A percentile compares a stretch with the other conserved stretches of the same genome.
phyloP scores from a whole-genome alignment of 2,329 filamentous ascomycete genomes.

The Pyrenophora tritici-repentis region DNA sequence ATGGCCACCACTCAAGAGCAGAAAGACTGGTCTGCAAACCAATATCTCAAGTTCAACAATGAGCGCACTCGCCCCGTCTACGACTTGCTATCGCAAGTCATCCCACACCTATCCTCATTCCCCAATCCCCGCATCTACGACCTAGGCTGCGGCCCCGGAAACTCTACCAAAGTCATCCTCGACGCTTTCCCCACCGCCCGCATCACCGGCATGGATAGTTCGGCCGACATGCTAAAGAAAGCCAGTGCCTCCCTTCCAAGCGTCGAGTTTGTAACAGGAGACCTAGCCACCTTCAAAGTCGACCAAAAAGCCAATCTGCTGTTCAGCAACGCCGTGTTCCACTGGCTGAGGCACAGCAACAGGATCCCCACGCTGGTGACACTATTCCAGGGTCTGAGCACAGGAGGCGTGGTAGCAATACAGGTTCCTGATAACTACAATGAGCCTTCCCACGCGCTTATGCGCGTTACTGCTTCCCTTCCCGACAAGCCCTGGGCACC shows the following conservation, averaged over 20 bases:
- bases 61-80: slow-evolving; percentile 60
- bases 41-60: slow-evolving; percentile 61
- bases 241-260: slow-evolving; percentile 47
- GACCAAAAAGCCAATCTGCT: slow-evolving; percentile 44
- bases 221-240: slow-evolving; percentile 60
- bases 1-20: slow-evolving; percentile 5
- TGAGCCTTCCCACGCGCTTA: slow-evolving; percentile 57
- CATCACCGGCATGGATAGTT: slow-evolving; percentile 60
- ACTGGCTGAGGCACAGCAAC: slow-evolving; percentile 57
- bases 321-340: slow-evolving; percentile 64
- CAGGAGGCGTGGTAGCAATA: slow-evolving; percentile 59
- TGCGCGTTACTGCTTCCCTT: slow-evolving; percentile 51
- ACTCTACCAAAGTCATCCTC: slow-evolving; percentile 59
- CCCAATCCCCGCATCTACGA: slow-evolving; percentile 56
- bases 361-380: slow-evolving; percentile 54
- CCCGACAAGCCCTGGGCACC: slow-evolving; percentile 48
- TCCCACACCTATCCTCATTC: slow-evolving; percentile 33
- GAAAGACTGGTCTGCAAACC: slow-evolving; percentile 60
- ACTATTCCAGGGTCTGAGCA: slow-evolving; percentile 49
- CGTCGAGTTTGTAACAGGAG: slow-evolving; percentile 55
- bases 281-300: slow-evolving; percentile 52
- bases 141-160: slow-evolving; percentile 65
- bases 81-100: slow-evolving; percentile 59
- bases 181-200: slow-evolving; percentile 54
- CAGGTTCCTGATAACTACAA: slow-evolving; percentile 60